phyloP scores from a whole-genome alignment of 257 asterid genomes.

The Lithospermum erythrorhizon region DNA sequence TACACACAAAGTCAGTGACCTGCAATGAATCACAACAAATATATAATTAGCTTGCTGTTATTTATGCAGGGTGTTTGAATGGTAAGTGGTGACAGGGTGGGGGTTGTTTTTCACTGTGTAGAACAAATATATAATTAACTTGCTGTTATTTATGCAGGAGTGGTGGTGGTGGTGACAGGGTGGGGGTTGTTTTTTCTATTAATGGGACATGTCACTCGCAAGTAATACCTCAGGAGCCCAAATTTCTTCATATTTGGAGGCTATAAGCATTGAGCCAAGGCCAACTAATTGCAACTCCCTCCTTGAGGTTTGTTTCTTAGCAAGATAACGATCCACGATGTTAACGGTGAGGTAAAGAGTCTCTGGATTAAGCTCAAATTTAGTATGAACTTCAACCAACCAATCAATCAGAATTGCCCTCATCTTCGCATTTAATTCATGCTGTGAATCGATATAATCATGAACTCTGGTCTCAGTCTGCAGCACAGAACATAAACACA shows the following conservation, averaged over 20 bases:
- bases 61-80: too few species aligned
- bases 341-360: slow-evolving; percentile 76
- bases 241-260: slow-evolving; percentile 89
- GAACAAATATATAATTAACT: too few species aligned
- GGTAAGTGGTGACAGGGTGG: too few species aligned
- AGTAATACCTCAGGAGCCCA: slow-evolving; percentile 84
- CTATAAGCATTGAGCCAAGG: slow-evolving; percentile 67
- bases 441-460: slow-evolving; percentile 67
- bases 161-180: too few species aligned
- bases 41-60: too few species aligned
- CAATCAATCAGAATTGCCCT: slow-evolving; percentile 82
- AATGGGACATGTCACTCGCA: too few species aligned
- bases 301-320: slow-evolving; percentile 29
- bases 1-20: slow-evolving; percentile 66
- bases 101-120: too few species aligned
- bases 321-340: slow-evolving; percentile 71
- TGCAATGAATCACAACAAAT: slow-evolving; percentile 11
- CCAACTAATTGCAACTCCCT: slow-evolving; percentile 79
- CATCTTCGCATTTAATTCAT: slow-evolving; percentile 63
- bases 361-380: slow-evolving; percentile 73
- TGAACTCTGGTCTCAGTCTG: slow-evolving; percentile 58
- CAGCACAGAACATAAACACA: slow-evolving; percentile 5
- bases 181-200: too few species aligned
- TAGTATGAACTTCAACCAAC: slow-evolving; percentile 76
- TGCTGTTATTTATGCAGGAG: too few species aligned